Evolutionary conservation across 2,329 filamentous ascomycete species (phyloP).

Genomic region (Penicillium sp.): DNA sequence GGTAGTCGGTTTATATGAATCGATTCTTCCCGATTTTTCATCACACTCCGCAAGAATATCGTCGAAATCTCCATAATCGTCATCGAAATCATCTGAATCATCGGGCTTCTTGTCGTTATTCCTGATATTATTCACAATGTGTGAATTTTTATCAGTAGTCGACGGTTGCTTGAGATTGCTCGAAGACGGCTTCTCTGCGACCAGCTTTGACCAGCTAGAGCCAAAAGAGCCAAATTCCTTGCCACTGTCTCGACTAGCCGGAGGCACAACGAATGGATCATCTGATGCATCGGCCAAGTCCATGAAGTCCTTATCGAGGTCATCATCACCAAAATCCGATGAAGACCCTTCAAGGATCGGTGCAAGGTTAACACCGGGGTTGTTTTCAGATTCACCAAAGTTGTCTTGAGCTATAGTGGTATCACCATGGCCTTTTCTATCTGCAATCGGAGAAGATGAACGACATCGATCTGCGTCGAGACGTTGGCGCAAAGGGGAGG

Average conservation of each 20-base stretch:
- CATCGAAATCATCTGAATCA: slow-evolving; percentile 63
- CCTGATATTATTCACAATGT: slow-evolving; percentile 5
- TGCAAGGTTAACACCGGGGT: not conserved
- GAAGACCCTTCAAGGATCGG: slow-evolving; percentile 28
- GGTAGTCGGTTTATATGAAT: slow-evolving; percentile 10
- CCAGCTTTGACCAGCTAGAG: slow-evolving; percentile 17
- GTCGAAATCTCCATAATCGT: slow-evolving; percentile 66
- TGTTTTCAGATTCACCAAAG: not conserved
- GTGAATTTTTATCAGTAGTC: slow-evolving; percentile 1
- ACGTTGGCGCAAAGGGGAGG: slow-evolving; percentile 44
- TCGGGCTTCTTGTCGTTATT: slow-evolving; percentile 20
- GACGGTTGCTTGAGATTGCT: slow-evolving; percentile 1
- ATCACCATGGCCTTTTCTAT: slow-evolving; percentile 10
- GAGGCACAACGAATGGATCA: slow-evolving; percentile 29
- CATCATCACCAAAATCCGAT: slow-evolving; percentile 51
- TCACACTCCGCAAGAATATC: slow-evolving; percentile 59
- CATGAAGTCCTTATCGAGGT: slow-evolving; percentile 47
- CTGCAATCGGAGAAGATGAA: slow-evolving; percentile 34
- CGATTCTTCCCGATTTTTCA: slow-evolving; percentile 28
- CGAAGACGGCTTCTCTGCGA: slow-evolving; percentile 10
- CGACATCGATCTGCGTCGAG: slow-evolving; percentile 31
- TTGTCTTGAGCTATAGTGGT: not conserved
- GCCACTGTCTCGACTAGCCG: not conserved
- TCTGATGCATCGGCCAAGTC: slow-evolving; percentile 38
- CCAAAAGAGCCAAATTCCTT: slow-evolving; percentile 17